A percentile compares a stretch with the other conserved stretches of the same genome.
These are phyloP conservation scores for Euphorbia corollata DNA, from an alignment of 441 rosid genomes.

Conservation along the genomic window DNA sequence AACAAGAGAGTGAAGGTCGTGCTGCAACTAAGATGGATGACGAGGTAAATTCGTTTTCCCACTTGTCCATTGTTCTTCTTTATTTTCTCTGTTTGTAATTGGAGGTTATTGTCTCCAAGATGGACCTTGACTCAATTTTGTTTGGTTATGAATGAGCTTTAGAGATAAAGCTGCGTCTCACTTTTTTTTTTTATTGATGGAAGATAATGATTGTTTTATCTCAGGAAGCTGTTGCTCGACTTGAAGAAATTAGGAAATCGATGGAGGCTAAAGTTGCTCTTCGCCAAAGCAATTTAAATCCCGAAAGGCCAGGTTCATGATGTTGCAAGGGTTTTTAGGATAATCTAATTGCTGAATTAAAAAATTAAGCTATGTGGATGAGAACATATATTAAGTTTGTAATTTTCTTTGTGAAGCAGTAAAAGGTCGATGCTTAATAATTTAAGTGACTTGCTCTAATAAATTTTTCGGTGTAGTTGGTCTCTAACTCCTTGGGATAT, in stretches of 20 bases:
- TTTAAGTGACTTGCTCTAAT: neutral
- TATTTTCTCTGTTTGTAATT: neutral
- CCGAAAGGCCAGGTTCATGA: slow-evolving; percentile 83
- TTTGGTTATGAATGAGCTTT: neutral
- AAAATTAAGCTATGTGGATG: neutral
- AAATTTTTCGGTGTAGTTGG: neutral
- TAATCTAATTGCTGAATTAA: slow-evolving; percentile 10
- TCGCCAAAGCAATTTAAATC: slow-evolving; percentile 86
- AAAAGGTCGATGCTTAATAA: neutral
- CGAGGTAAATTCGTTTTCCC: slow-evolving; percentile 45
- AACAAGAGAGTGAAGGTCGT: slow-evolving; percentile 58
- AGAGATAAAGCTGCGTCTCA: neutral
- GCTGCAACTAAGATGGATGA: slow-evolving; percentile 54
- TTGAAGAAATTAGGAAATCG: slow-evolving; percentile 60
- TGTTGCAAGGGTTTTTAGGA: slow-evolving; percentile 7
- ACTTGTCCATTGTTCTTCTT: neutral
- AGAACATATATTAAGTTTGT: slow-evolving; percentile 5
- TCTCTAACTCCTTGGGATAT: slow-evolving; percentile 11
- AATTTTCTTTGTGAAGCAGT: neutral
- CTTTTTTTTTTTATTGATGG: neutral
- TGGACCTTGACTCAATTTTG: neutral
- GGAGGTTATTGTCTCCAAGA: neutral
- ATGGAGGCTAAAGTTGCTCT: slow-evolving; percentile 76
- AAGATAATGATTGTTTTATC: neutral
- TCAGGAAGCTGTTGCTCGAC: slow-evolving; percentile 86